phyloP scores from a whole-genome alignment of 148 eudicot species.

The Fallopia convolvulus region DNA sequence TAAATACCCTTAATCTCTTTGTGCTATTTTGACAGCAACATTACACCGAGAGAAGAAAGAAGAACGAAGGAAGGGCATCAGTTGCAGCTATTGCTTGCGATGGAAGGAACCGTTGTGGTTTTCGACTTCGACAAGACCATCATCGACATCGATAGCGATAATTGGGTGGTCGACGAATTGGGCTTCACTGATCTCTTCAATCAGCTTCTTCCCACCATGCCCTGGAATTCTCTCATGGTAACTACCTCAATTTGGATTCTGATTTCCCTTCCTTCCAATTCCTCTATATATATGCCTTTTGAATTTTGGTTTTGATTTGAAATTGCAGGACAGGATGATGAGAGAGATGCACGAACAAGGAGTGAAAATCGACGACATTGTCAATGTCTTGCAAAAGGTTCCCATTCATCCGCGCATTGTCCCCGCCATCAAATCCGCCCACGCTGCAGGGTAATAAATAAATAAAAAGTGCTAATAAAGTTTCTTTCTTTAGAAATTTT shows the following conservation, averaged over 20 bases:
- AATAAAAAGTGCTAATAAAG: no score
- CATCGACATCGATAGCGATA: constrained; percentile 71
- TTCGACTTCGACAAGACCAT: constrained; percentile 96
- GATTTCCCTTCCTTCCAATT: no score
- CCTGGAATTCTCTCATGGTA: constrained; percentile 84
- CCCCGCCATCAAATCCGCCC: constrained; percentile 59
- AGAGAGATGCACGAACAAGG: constrained; percentile 62
- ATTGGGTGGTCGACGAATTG: constrained; percentile 73
- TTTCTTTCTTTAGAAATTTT: no score
- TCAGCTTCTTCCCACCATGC: constrained; percentile 76
- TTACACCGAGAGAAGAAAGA: neutral
- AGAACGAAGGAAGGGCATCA: neutral
- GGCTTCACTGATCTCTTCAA: constrained; percentile 70
- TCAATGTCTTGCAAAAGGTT: constrained; percentile 36
- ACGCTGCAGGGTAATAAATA: constrained; percentile 59
- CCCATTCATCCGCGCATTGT: constrained; percentile 66
- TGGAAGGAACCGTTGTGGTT: constrained; percentile 57
- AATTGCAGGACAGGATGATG: constrained; percentile 71
- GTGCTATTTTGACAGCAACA: neutral
- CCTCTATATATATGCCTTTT: neutral
- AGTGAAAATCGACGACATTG: constrained; percentile 48
- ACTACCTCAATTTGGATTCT: no score
- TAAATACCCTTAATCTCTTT: neutral
- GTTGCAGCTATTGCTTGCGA: constrained; percentile 1
- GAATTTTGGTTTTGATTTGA: neutral